Evolutionary conservation across 2,329 filamentous ascomycete species (phyloP).

Genomic region (Scleromitrula shiraiana): DNA sequence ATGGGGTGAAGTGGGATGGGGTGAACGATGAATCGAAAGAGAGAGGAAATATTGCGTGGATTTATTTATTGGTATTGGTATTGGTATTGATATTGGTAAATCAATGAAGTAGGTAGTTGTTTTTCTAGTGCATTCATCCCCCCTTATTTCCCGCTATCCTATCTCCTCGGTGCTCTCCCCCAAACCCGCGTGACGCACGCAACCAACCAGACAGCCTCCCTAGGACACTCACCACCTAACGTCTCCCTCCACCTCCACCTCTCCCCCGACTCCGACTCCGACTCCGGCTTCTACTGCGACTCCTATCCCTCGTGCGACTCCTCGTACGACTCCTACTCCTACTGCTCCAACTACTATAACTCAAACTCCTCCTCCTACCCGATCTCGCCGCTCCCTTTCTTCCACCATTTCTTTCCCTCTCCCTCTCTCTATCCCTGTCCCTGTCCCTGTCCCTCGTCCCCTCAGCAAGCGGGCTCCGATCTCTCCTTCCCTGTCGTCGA

Average conservation of each 20-base stretch:
- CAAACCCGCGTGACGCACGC: no score
- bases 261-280: slow-evolving; percentile 22
- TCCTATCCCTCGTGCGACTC: slow-evolving; percentile 36
- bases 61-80: no score
- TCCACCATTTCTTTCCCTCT: slow-evolving; percentile 16
- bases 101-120: no score
- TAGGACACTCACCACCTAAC: no score
- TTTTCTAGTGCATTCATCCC: no score
- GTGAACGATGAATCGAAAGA: no score
- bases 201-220: no score
- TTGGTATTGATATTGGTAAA: no score
- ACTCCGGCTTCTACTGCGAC: slow-evolving; percentile 30
- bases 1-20: no score
- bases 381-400: slow-evolving; percentile 29
- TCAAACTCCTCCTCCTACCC: slow-evolving; percentile 52
- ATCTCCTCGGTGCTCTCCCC: no score
- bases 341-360: slow-evolving; percentile 55
- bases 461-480: not conserved
- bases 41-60: no score
- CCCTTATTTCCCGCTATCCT: no score
- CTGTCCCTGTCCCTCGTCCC: not conserved
- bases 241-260: slow-evolving; percentile 8
- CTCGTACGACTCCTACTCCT: slow-evolving; percentile 36
- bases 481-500: not conserved
- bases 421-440: not conserved